A percentile compares a stretch with the other conserved stretches of the same genome.
phyloP scores from a whole-genome alignment of 208 protist species.

The Trichomonas vaginalis region DNA sequence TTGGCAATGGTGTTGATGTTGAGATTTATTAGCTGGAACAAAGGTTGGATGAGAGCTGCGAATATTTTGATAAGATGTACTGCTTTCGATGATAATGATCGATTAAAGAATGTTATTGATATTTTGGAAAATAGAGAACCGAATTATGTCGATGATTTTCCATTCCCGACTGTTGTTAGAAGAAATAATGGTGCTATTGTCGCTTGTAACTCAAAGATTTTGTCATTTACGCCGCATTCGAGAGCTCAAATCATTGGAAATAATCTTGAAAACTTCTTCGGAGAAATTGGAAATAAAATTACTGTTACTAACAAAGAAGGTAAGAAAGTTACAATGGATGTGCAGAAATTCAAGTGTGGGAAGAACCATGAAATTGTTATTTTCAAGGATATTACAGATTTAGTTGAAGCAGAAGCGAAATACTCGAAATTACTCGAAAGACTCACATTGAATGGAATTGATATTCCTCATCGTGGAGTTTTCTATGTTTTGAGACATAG shows the following conservation, averaged over 20 bases:
- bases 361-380: not conserved
- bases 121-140: not conserved
- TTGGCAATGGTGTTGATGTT: not conserved
- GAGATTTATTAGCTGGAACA: not conserved
- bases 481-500: not conserved
- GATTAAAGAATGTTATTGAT: not conserved
- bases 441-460: not conserved
- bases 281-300: not conserved
- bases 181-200: not conserved
- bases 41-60: not conserved
- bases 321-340: not conserved
- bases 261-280: not conserved
- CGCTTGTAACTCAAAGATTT: not conserved
- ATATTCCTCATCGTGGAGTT: not conserved
- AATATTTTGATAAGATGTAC: not conserved
- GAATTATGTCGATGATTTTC: not conserved
- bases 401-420: not conserved
- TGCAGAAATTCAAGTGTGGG: not conserved
- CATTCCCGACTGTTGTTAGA: not conserved
- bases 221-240: not conserved
- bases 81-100: not conserved
- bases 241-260: not conserved
- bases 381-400: not conserved
- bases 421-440: not conserved
- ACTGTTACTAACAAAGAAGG: not conserved